These are phyloP conservation scores for Leccinum pachyderme DNA, from an alignment of 1,284 basidiomycete species.

Conservation along the genomic window DNA sequence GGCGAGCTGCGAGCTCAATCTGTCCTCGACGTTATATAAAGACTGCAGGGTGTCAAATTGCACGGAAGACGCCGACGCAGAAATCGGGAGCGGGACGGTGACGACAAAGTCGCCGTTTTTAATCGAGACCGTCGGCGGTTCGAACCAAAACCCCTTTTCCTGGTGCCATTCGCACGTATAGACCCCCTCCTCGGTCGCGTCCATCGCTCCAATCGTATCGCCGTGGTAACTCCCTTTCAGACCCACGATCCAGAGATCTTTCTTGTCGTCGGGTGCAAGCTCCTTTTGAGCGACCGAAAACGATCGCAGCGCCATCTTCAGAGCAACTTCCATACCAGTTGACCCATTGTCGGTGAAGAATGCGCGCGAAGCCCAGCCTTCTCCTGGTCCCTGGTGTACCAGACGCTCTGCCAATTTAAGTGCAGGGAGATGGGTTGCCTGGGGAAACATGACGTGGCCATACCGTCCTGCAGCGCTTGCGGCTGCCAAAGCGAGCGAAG, in stretches of 20 bases:
- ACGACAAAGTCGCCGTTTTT: conserved; percentile 61
- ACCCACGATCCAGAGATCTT: conserved; percentile 79
- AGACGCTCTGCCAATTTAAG: conserved; percentile 76
- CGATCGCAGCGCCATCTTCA: conserved; percentile 94
- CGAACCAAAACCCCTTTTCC: conserved; percentile 92
- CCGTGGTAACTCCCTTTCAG: conserved; percentile 96
- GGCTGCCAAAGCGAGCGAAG: conserved; percentile 80
- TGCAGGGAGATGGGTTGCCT: conserved; percentile 84
- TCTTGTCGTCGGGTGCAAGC: conserved; percentile 40
- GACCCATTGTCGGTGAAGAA: conserved; percentile 96
- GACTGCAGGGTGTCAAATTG: conserved; percentile 50
- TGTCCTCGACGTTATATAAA: conserved; percentile 72
- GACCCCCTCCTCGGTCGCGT: conserved; percentile 87
- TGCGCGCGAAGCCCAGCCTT: conserved; percentile 87
- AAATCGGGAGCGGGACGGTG: conserved; percentile 55
- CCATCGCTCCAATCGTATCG: conserved; percentile 98
- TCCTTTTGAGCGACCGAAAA: conserved; percentile 47
- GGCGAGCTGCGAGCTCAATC: conserved; percentile 65
- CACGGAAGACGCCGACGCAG: conserved; percentile 28
- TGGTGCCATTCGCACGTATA: conserved; percentile 98
- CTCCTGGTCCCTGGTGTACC: conserved; percentile 68
- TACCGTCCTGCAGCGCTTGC: conserved; percentile 91
- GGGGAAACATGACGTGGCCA: conserved; percentile 96
- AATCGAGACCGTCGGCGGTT: conserved; percentile 78
- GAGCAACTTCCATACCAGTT: conserved; percentile 93